Percentiles rank a stretch among this genome's conserved stretches.
Evolutionary conservation across 768 basidiomycete species (phyloP).

Genomic region (Lentinula guzmanii): DNA sequence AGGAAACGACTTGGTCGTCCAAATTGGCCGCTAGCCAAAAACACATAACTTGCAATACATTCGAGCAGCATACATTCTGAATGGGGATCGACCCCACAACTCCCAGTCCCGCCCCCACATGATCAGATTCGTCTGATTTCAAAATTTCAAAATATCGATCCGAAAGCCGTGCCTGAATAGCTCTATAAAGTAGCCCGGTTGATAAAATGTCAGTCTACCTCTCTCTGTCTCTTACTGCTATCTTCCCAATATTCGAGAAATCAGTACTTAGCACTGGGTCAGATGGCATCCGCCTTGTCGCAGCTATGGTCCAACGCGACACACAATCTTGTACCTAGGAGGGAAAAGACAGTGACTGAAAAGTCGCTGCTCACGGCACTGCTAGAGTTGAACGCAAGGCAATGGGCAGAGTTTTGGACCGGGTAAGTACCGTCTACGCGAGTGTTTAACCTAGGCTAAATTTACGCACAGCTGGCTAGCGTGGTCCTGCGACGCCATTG

Average conservation of each 20-base stretch:
- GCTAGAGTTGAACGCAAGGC: constrained; percentile 37
- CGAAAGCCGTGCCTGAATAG: background rate
- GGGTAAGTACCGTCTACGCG: constrained; percentile 40
- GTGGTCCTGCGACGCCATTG: constrained; percentile 84
- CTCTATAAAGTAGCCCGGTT: background rate
- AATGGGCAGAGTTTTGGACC: constrained; percentile 54
- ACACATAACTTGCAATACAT: background rate
- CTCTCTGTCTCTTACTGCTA: background rate
- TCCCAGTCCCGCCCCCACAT: background rate
- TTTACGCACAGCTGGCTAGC: constrained; percentile 60
- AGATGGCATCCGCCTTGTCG: background rate
- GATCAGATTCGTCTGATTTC: background rate
- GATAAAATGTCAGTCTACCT: background rate
- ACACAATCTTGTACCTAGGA: constrained; percentile 28
- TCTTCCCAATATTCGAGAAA: background rate
- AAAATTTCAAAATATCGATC: background rate
- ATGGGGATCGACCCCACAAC: background rate
- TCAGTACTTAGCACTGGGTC: background rate
- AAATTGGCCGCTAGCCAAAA: too few species aligned
- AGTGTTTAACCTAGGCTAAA: background rate
- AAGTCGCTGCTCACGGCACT: constrained; percentile 40
- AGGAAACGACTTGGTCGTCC: too few species aligned
- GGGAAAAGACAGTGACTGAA: constrained; percentile 30
- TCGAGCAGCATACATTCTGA: background rate
- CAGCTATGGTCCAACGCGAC: constrained; percentile 5